Conservation (phyloP, 148 eudicot species). For the Beta vulgaris region DNA sequence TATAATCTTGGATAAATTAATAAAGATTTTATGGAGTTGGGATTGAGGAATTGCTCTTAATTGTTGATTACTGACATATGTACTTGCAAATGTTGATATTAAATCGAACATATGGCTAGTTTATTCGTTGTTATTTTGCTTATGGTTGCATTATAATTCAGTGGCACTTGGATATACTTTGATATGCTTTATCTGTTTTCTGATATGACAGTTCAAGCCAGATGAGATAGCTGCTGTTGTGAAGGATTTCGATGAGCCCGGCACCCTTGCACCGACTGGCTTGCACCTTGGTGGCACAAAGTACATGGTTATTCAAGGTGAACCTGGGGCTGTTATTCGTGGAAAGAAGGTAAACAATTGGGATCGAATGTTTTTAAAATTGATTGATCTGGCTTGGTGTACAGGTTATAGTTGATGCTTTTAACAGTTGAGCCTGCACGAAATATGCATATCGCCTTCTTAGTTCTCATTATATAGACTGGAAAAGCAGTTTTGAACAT, state of each 20-base stretch:
- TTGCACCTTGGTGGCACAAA: conserved; percentile 53
- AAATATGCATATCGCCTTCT: background rate
- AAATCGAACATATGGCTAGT: background rate
- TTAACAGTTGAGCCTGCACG: background rate
- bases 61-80: background rate
- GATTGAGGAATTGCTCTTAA: background rate
- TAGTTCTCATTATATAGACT: background rate
- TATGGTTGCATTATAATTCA: background rate
- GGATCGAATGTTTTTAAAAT: background rate
- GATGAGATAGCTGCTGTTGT: conserved; percentile 28
- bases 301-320: conserved; percentile 74
- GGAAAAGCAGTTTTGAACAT: background rate
- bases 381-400: background rate
- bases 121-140: background rate
- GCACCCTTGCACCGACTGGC: conserved; percentile 69
- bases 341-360: conserved; percentile 44
- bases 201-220: conserved; percentile 22
- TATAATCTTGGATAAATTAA: too few relatives aligned
- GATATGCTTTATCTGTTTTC: background rate
- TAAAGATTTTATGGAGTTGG: too few relatives aligned
- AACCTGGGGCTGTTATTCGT: conserved; percentile 56
- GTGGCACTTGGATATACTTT: background rate
- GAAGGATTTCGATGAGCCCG: conserved; percentile 55
- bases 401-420: background rate
- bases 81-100: background rate